A percentile compares a stretch with the other conserved stretches of the same genome.
These are phyloP conservation scores for Rhododendron vialii DNA, from an alignment of 148 eudicot species.

Conservation along the genomic window DNA sequence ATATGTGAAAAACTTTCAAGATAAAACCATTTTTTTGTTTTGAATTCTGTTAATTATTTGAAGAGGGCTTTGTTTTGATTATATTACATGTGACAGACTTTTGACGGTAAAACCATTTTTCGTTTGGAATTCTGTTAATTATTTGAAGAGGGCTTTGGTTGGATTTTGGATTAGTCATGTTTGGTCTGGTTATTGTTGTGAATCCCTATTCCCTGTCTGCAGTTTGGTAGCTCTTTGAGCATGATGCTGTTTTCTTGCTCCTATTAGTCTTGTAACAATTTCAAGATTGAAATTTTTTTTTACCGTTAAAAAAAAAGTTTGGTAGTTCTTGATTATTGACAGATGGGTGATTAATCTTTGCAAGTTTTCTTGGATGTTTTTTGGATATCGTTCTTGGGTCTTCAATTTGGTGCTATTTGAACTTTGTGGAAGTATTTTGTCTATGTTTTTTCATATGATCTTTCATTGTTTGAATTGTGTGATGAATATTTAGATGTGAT, in stretches of 20 bases:
- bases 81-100: too few relatives aligned
- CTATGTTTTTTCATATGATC: background rate
- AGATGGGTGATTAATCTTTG: background rate
- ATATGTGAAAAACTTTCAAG: background rate
- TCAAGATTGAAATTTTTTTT: too few relatives aligned
- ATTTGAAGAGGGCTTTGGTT: background rate
- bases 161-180: background rate
- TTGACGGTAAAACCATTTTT: background rate
- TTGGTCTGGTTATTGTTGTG: background rate
- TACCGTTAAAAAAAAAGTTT: background rate
- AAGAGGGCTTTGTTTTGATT: background rate
- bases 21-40: background rate
- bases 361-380: background rate
- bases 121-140: background rate
- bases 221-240: too few relatives aligned
- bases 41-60: background rate
- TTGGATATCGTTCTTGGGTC: background rate
- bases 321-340: background rate
- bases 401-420: background rate
- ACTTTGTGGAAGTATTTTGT: background rate
- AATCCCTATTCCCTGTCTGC: background rate
- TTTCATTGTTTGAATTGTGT: background rate
- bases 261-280: too few relatives aligned
- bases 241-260: too few relatives aligned
- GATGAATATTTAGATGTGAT: background rate